Percentiles rank a stretch among this genome's conserved stretches.
These are phyloP conservation scores for Botrytis hyacinthi DNA, from an alignment of 2,329 filamentous ascomycete genomes.

Conservation along the genomic window DNA sequence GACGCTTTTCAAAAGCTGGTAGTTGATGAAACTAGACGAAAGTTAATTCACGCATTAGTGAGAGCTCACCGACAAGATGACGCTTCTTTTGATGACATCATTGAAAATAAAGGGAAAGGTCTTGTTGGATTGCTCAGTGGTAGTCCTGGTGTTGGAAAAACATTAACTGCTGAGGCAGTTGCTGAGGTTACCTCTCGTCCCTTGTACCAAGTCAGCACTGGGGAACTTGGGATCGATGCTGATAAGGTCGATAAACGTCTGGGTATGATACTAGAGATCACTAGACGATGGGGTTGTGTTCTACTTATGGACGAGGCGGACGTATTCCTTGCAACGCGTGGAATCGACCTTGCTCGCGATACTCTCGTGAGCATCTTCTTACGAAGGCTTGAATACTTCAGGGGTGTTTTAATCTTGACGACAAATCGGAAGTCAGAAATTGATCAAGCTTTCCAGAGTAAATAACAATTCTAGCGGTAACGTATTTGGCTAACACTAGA, in stretches of 20 bases:
- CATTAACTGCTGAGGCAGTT: conserved; percentile 15
- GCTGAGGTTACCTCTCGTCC: conserved; percentile 17
- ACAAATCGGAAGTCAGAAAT: conserved; percentile 14
- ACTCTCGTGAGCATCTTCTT: conserved; percentile 15
- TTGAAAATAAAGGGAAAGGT: conserved; percentile 16
- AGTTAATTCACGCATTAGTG: conserved; percentile 8
- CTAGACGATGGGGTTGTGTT: conserved; percentile 11
- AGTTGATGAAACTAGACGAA: conserved; percentile 2
- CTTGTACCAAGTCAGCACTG: conserved; percentile 7
- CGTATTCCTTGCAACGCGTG: conserved; percentile 3
- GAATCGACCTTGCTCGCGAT: conserved; percentile 5
- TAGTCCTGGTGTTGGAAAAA: conserved; percentile 15
- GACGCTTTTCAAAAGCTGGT: conserved; percentile 10
- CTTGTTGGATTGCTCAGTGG: conserved; percentile 12
- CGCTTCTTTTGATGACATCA: conserved; percentile 13
- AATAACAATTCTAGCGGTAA: neutral
- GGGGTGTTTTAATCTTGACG: conserved; percentile 14
- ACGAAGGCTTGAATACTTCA: conserved; percentile 13
- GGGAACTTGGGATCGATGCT: conserved; percentile 8
- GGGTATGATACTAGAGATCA: conserved; percentile 1
- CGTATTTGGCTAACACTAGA: neutral
- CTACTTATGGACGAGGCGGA: conserved; percentile 19
- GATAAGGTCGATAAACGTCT: neutral
- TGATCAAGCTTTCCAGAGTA: conserved; percentile 16
- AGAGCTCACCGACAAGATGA: conserved; percentile 10